Percentiles rank a stretch among this genome's conserved stretches.
Evolutionary conservation across 139 green algal genomes (phyloP).

Genomic region (Chloropicon primus): DNA sequence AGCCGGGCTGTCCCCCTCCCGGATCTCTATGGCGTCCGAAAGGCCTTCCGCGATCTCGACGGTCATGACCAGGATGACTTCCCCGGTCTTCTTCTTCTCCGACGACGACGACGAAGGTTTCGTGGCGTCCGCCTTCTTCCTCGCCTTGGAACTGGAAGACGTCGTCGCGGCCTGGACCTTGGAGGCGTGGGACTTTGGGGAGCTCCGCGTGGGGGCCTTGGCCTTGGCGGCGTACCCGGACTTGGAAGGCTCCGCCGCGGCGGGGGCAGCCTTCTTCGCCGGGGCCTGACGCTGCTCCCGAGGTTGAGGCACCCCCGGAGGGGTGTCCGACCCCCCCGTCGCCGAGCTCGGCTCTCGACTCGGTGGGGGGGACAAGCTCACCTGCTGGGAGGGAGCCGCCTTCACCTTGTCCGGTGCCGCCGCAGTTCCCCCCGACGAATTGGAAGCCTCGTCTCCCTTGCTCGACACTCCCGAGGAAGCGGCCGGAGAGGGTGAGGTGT

Average conservation of each 20-base stretch:
- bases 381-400: not conserved
- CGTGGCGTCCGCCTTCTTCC: not conserved
- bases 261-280: not conserved
- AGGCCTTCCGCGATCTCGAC: constrained; percentile 61
- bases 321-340: not conserved
- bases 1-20: constrained; percentile 38
- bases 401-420: not conserved
- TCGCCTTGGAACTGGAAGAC: too few species aligned
- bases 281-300: not conserved
- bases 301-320: not conserved
- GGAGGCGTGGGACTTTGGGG: too few species aligned
- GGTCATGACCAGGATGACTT: constrained; percentile 41
- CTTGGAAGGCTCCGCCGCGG: too few species aligned
- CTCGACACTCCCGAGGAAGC: not conserved
- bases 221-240: not conserved
- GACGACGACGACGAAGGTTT: not conserved
- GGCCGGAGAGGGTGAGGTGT: not conserved
- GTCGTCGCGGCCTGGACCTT: too few species aligned
- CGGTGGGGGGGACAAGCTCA: not conserved
- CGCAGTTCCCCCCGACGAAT: not conserved
- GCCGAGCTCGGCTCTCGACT: not conserved
- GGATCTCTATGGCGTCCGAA: constrained; percentile 43
- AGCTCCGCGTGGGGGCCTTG: too few species aligned
- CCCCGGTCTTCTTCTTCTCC: not conserved
- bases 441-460: not conserved